Conservation (phyloP, 2,329 filamentous ascomycete species). For the Colletotrichum incanum region DNA sequence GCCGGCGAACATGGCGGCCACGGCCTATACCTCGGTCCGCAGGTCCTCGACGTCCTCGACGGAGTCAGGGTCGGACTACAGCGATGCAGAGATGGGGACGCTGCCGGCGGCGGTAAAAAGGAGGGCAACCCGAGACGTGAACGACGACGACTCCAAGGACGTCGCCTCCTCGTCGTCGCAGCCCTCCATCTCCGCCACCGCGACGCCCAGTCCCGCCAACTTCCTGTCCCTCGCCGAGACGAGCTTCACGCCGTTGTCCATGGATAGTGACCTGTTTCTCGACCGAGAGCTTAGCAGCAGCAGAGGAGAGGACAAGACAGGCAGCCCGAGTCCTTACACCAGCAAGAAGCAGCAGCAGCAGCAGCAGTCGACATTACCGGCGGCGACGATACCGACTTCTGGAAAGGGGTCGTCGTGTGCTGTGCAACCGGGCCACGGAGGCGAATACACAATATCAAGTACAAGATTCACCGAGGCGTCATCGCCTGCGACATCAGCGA, state of each 20-base stretch:
- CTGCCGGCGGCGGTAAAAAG: background rate
- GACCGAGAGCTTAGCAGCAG: conserved; percentile 12
- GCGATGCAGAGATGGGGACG: conserved; percentile 9
- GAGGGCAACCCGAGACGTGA: background rate
- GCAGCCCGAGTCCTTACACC: conserved; percentile 13
- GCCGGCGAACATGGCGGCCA: conserved; percentile 24
- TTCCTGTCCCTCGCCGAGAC: conserved; percentile 47
- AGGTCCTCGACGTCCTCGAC: conserved; percentile 37
- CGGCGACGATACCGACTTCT: conserved; percentile 1
- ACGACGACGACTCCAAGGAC: conserved; percentile 32
- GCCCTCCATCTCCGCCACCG: conserved; percentile 44
- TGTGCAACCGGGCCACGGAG: background rate
- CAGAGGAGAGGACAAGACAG: conserved; percentile 11
- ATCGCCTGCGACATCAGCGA: background rate
- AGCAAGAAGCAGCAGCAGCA: conserved; percentile 8
- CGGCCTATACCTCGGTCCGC: conserved; percentile 35
- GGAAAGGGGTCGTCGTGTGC: conserved; percentile 20
- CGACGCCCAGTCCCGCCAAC: conserved; percentile 41
- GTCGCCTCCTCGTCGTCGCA: conserved; percentile 26
- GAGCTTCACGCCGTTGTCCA: conserved; percentile 52
- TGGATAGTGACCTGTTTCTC: conserved; percentile 47
- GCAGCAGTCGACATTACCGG: background rate
- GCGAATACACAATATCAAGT: background rate
- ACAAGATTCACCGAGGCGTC: background rate
- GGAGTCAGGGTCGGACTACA: conserved; percentile 8